Percentiles rank a stretch among this genome's conserved stretches.
Evolutionary conservation across 495 filamentous ascomycete genomes (phyloP).

Genomic region (Bacidia rubella): DNA sequence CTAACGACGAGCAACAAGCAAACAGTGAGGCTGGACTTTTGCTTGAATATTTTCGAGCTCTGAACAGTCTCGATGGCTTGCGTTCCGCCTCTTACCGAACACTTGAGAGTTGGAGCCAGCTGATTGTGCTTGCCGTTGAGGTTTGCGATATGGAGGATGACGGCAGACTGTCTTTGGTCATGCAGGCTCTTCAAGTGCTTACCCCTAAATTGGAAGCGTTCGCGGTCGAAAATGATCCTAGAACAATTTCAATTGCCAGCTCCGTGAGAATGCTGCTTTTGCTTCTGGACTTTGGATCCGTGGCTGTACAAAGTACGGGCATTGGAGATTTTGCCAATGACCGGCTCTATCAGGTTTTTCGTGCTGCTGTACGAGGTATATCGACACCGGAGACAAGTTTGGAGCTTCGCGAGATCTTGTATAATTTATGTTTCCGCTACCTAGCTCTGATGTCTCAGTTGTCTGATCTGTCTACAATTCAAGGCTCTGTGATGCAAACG

Average conservation of each 20-base stretch:
- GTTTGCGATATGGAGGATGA: conserved; percentile 58
- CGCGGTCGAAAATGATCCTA: conserved; percentile 45
- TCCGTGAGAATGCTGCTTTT: conserved; percentile 65
- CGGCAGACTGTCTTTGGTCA: conserved; percentile 56
- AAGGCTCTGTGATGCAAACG: conserved; percentile 54
- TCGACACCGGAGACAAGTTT: conserved; percentile 54
- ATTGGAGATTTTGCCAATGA: conserved; percentile 69
- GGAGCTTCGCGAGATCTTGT: conserved; percentile 64
- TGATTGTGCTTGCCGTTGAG: conserved; percentile 65
- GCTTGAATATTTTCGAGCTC: conserved; percentile 41
- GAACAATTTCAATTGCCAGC: conserved; percentile 60
- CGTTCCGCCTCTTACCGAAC: conserved; percentile 49
- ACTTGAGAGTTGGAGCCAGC: conserved; percentile 66
- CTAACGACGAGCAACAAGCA: conserved; percentile 42
- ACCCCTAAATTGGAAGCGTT: conserved; percentile 71
- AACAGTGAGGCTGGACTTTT: conserved; percentile 42
- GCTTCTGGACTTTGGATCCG: conserved; percentile 47
- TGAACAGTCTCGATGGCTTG: conserved; percentile 57
- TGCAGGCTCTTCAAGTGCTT: conserved; percentile 72
- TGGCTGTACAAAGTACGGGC: conserved; percentile 30
- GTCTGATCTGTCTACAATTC: conserved; percentile 26
- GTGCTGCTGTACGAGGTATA: conserved; percentile 62
- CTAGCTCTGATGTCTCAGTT: conserved; percentile 53
- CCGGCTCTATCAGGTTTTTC: conserved; percentile 81
- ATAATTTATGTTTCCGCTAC: conserved; percentile 78